phyloP scores from a whole-genome alignment of 2,329 filamentous ascomycete species.

The Colletotrichum destructivum region DNA sequence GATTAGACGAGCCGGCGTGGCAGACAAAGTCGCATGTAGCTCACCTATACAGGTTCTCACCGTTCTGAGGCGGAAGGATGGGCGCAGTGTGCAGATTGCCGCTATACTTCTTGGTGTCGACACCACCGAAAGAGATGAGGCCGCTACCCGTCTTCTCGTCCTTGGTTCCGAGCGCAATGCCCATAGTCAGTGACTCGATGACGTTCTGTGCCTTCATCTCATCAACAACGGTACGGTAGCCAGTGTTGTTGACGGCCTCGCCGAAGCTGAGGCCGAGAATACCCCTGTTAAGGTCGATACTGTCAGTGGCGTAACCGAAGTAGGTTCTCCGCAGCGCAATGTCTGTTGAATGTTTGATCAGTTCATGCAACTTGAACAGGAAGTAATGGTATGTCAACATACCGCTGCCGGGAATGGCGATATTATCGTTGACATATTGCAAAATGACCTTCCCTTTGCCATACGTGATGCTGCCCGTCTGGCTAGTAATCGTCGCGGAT shows the following conservation, averaged over 20 bases:
- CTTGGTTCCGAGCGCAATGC: constrained; percentile 52
- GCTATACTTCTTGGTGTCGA: constrained; percentile 62
- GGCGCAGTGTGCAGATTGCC: constrained; percentile 52
- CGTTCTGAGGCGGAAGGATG: constrained; percentile 48
- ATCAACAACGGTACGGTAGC: constrained; percentile 50
- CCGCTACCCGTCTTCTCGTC: constrained; percentile 47
- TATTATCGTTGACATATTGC: constrained; percentile 49
- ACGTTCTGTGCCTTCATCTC: constrained; percentile 48
- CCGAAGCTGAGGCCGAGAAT: constrained; percentile 53
- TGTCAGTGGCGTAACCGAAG: constrained; percentile 51
- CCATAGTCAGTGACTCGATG: constrained; percentile 50
- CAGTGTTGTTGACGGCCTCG: constrained; percentile 45
- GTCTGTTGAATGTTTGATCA: constrained; percentile 29
- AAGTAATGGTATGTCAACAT: constrained; percentile 11
- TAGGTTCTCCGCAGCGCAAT: constrained; percentile 47
- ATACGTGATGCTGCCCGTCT: constrained; percentile 46
- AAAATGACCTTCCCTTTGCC: constrained; percentile 50
- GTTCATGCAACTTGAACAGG: neutral
- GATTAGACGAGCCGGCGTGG: neutral
- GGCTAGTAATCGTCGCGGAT: constrained; percentile 41
- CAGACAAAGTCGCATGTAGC: neutral
- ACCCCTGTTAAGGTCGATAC: constrained; percentile 49
- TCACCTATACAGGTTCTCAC: constrained; percentile 46
- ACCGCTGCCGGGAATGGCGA: constrained; percentile 49
- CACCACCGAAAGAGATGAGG: constrained; percentile 60